Evolutionary conservation across 371 early-diverging fungal genomes (phyloP), one percentile per base, ranked within the genome.

Genomic region (Blyttiomyces sp.): DNA sequence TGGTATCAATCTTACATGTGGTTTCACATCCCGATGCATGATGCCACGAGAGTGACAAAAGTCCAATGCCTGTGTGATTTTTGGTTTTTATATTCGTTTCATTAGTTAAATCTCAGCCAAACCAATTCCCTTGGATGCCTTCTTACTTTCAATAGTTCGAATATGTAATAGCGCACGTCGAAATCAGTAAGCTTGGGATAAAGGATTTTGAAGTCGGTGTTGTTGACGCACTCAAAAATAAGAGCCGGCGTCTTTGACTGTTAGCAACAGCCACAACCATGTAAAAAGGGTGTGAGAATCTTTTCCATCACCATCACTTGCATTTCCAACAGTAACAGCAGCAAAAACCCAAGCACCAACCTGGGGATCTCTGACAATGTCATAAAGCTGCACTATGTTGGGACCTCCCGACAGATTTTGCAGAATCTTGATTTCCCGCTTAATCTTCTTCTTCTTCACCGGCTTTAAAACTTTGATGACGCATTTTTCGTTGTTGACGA

Each of bases 11-110:
- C 59, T 43, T 60, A 71, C 71, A 66, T 76, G 98, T 34, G 99
- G 99, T 77, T 99, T 99, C 51, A 99, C 97, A 75, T 99, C 99
- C 57, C 99, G 86, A 76, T 99, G 99, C 94, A 99, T 96, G 74
- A 99, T 99, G 21, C 99, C 99, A 64, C 89, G 86, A 19, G 96
- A 94, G 70, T 99, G 99, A 68, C 94, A 90, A 65, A 91, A 98
- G 58, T 97, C 98, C 64, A 99, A 81, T 5, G 99, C 99, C 87
- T 87, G 64, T 31, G 43, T 30, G 17, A 13, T 30, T 21, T 7
- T 46, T 13, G 9, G 19, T 46, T 46, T 13, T 11, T 13, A 39
- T 13, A 39, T n/a, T 39, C 13, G 39, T 39, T n/a, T n/a, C 39
- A 13, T 39, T 39, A 39, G 13, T 13, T 13, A n/a, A 39, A 39